Evolutionary conservation across 1,139 yeast genomes (phyloP).

Genomic region (Hemisphaericaspora lyxosophila): DNA sequence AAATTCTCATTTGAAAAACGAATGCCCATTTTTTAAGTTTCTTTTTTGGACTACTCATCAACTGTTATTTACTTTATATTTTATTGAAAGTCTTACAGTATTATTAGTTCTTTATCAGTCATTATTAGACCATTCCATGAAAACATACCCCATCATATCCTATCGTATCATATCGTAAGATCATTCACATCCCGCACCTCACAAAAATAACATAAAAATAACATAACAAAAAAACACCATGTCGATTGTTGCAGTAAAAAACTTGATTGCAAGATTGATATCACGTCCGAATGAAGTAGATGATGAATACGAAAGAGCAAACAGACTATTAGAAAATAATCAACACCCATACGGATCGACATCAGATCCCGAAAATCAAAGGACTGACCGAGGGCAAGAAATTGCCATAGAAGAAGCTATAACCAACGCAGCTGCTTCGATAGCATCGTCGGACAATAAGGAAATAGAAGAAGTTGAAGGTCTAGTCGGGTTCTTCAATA

Average conservation of each 20-base stretch:
- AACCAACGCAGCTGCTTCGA: conserved; percentile 22
- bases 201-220: background rate
- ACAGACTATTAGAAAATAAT: conserved; percentile 33
- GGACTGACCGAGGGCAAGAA: conserved; percentile 34
- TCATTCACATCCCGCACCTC: background rate
- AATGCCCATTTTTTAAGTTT: too few relatives aligned
- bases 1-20: too few relatives aligned
- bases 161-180: too few relatives aligned
- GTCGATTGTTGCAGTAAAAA: conserved; percentile 44
- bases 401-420: conserved; percentile 42
- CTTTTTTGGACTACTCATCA: too few relatives aligned
- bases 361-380: conserved; percentile 14
- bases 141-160: too few relatives aligned
- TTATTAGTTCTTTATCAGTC: too few relatives aligned
- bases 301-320: conserved; percentile 36
- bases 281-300: conserved; percentile 26
- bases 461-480: conserved; percentile 25
- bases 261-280: conserved; percentile 30
- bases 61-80: too few relatives aligned
- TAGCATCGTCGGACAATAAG: conserved; percentile 19
- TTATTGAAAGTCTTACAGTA: too few relatives aligned
- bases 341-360: conserved; percentile 43
- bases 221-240: conserved; percentile 16
- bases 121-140: too few relatives aligned
- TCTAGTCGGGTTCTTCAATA: conserved; percentile 36